Percentiles rank a stretch among this genome's conserved stretches.
phyloP scores from a whole-genome alignment of 2,329 filamentous ascomycete species.

The Rhynchosporium agropyri region DNA sequence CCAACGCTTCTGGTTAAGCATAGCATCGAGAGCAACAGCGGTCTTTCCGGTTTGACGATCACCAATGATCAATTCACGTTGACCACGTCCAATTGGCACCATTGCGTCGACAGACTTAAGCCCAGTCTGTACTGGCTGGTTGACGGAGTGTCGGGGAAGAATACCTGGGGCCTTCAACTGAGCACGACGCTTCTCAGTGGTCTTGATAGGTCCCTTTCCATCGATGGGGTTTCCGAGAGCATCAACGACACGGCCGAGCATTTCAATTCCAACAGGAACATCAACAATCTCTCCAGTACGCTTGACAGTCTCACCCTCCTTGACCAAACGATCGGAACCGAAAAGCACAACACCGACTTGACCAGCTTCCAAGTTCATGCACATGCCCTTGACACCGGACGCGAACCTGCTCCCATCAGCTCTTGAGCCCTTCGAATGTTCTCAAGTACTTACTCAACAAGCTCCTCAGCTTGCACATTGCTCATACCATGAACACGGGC shows the following conservation, averaged over 20 bases:
- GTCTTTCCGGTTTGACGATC: slow-evolving; percentile 99
- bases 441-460: slow-evolving; percentile 83
- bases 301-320: slow-evolving; percentile 99
- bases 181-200: slow-evolving; percentile 89
- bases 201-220: slow-evolving; percentile 96
- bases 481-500: slow-evolving; percentile 99
- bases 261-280: slow-evolving; percentile 87
- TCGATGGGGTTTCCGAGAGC: slow-evolving; percentile 99
- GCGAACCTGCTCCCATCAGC: slow-evolving; percentile 71
- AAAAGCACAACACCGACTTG: slow-evolving; percentile 99
- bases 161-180: slow-evolving; percentile 99
- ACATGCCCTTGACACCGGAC: slow-evolving; percentile 99
- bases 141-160: slow-evolving; percentile 94
- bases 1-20: slow-evolving; percentile 99
- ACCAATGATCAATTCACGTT: slow-evolving; percentile 99
- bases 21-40: slow-evolving; percentile 95
- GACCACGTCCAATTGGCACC: slow-evolving; percentile 99
- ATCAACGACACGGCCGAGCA: slow-evolving; percentile 98
- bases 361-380: slow-evolving; percentile 99
- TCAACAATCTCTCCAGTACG: slow-evolving; percentile 99
- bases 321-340: slow-evolving; percentile 99
- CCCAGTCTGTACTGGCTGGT: slow-evolving; percentile 98
- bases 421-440: slow-evolving; percentile 24
- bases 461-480: slow-evolving; percentile 99
- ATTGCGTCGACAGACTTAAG: slow-evolving; percentile 99